Conservation (phyloP, 352 stramenopile genomes). For the Pythium coloratum region DNA sequence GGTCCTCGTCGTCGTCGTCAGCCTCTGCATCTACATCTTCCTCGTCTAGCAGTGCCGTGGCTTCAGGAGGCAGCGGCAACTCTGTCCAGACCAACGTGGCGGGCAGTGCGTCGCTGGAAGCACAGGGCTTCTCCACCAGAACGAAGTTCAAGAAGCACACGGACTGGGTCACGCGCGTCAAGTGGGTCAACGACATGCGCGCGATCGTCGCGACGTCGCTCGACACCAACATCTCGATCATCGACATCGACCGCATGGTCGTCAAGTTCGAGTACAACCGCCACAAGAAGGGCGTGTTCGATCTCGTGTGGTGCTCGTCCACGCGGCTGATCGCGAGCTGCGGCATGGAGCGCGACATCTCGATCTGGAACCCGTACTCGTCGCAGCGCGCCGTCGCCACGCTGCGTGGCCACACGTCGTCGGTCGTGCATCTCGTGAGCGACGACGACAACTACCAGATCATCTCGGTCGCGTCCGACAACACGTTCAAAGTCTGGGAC, state of each 20-base stretch:
- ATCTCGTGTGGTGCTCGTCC: conserved; percentile 73
- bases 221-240: conserved; percentile 79
- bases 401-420: conserved; percentile 71
- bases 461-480: conserved; percentile 79
- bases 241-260: conserved; percentile 76
- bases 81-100: conserved; percentile 33
- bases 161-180: conserved; percentile 83
- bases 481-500: conserved; percentile 86
- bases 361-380: conserved; percentile 90
- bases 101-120: conserved; percentile 53
- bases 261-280: conserved; percentile 84
- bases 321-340: conserved; percentile 80
- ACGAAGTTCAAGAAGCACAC: conserved; percentile 82
- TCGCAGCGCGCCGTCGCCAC: conserved; percentile 75
- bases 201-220: conserved; percentile 77
- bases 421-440: conserved; percentile 70
- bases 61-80: conserved; percentile 4
- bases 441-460: conserved; percentile 87
- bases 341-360: conserved; percentile 83
- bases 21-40: conserved; percentile 4
- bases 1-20: conserved; percentile 1
- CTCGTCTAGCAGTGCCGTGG: neutral
- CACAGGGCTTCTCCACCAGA: conserved; percentile 62
- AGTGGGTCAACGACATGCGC: conserved; percentile 83
- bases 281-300: conserved; percentile 84